Conservation (phyloP, 2,329 filamentous ascomycete genomes). For the Hymenoscyphus fructigenus region DNA sequence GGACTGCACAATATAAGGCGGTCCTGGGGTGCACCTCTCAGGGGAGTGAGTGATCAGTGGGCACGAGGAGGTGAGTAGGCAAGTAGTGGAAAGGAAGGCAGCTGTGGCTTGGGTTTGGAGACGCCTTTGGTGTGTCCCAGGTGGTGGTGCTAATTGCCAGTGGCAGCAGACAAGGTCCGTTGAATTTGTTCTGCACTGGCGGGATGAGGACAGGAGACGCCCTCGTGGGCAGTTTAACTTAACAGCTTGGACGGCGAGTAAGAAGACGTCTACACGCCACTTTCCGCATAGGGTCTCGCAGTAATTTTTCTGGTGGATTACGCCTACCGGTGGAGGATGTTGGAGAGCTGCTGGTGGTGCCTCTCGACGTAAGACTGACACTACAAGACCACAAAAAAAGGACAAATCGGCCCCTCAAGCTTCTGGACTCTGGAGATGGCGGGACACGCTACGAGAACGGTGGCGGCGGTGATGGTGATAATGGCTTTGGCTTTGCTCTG, state of each 20-base stretch:
- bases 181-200: constrained; percentile 22
- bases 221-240: constrained; percentile 27
- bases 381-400: constrained; percentile 17
- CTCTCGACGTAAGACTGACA: constrained; percentile 13
- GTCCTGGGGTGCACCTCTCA: constrained; percentile 18
- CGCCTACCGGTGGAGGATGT: constrained; percentile 12
- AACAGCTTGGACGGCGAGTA: constrained; percentile 31
- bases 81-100: constrained; percentile 23
- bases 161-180: constrained; percentile 29
- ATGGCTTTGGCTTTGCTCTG: background rate
- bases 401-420: background rate
- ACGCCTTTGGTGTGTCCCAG: background rate
- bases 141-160: constrained; percentile 31
- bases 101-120: constrained; percentile 33
- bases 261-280: constrained; percentile 29
- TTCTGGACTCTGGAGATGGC: background rate
- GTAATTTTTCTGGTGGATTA: constrained; percentile 16
- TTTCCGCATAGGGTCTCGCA: constrained; percentile 26
- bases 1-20: constrained; percentile 24
- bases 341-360: constrained; percentile 2
- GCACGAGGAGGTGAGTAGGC: constrained; percentile 23
- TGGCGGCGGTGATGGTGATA: background rate
- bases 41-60: constrained; percentile 19
- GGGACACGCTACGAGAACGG: background rate
- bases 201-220: constrained; percentile 25